Evolutionary conservation across 441 rosid species (phyloP).

Genomic region (Flueggea neowawraea): DNA sequence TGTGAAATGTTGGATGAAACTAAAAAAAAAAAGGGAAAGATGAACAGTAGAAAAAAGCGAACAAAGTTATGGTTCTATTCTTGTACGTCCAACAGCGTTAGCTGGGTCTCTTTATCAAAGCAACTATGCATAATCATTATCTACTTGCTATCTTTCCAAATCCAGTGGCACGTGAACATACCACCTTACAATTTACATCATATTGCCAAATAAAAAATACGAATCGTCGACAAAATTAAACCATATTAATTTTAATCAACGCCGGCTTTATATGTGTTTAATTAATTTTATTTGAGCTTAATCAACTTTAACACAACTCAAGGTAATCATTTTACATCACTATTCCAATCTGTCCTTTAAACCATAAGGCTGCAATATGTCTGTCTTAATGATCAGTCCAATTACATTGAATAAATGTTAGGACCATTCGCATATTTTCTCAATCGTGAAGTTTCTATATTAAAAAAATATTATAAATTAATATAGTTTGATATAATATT

Average conservation of each 20-base stretch:
- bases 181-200: not conserved
- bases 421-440: not conserved
- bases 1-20: not conserved
- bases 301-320: slow-evolving; percentile 17
- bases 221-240: no score
- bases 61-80: slow-evolving; percentile 6
- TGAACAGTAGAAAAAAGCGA: not conserved
- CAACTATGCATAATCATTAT: slow-evolving; percentile 5
- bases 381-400: not conserved
- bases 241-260: no score
- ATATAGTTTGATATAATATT: not conserved
- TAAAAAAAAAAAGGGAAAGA: not conserved
- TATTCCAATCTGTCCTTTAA: slow-evolving; percentile 24
- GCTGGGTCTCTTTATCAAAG: slow-evolving; percentile 5
- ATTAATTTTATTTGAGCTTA: no score
- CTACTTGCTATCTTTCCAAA: slow-evolving; percentile 11
- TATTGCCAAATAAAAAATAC: no score
- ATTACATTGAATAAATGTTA: not conserved
- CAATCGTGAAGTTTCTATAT: no score
- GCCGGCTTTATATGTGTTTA: slow-evolving; percentile 1
- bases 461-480: no score
- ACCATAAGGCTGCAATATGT: slow-evolving; percentile 20
- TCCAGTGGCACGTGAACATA: slow-evolving; percentile 26
- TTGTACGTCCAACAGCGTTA: slow-evolving; percentile 6
- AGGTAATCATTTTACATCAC: slow-evolving; percentile 20